Percentiles rank a stretch among this genome's conserved stretches.
Evolutionary conservation across 805 yeast species (phyloP).

Genomic region (Ogataea pignaliae): DNA sequence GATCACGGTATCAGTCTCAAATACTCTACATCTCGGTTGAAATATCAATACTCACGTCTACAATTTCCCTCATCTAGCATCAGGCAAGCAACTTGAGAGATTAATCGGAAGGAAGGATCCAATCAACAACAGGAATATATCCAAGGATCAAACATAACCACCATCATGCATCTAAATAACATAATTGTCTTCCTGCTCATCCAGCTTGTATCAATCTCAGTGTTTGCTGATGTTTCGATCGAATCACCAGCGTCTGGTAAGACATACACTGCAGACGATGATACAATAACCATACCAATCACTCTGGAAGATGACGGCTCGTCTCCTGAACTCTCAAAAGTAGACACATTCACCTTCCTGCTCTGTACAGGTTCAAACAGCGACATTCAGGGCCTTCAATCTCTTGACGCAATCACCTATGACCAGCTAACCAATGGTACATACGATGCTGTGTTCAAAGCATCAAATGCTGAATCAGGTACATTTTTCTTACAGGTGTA

Average conservation of each 20-base stretch:
- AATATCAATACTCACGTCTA: too few relatives aligned
- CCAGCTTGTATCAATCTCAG: conserved; percentile 5
- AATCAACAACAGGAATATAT: too few relatives aligned
- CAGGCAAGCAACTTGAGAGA: too few relatives aligned
- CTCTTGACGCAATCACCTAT: conserved; percentile 29
- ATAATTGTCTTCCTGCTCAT: conserved; percentile 1
- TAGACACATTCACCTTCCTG: conserved; percentile 43
- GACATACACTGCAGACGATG: conserved; percentile 36
- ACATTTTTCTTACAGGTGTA: conserved; percentile 67
- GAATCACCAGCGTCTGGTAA: conserved; percentile 38
- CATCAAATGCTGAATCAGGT: conserved; percentile 56
- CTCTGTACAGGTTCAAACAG: conserved; percentile 67
- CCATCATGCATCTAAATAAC: not conserved
- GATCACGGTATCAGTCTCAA: too few relatives aligned
- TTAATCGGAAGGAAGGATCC: too few relatives aligned
- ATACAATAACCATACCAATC: conserved; percentile 35
- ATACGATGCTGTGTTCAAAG: conserved; percentile 41
- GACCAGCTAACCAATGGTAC: conserved; percentile 28
- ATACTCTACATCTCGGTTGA: too few relatives aligned
- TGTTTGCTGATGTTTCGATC: conserved; percentile 45
- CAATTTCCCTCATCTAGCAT: too few relatives aligned
- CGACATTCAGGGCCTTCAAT: conserved; percentile 37
- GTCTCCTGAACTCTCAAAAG: conserved; percentile 41
- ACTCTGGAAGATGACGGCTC: conserved; percentile 56
- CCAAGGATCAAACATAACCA: too few relatives aligned